A percentile compares a stretch with the other conserved stretches of the same genome.
phyloP scores from a whole-genome alignment of 1,139 yeast species.

The Candida sanyaensis region DNA sequence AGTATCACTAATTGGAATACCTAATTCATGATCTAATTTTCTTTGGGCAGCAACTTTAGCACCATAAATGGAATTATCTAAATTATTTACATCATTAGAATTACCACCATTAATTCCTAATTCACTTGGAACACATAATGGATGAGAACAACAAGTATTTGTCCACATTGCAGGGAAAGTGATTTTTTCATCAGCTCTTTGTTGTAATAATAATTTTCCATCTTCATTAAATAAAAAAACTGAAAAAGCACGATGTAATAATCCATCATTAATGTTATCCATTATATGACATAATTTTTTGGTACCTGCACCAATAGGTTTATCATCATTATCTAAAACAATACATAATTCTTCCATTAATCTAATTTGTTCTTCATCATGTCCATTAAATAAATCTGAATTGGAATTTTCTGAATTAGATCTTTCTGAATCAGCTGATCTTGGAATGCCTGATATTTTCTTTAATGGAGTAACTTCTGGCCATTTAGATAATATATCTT shows the following conservation, averaged over 20 bases:
- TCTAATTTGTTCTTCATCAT: slow-evolving; percentile 90
- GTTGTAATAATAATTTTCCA: slow-evolving; percentile 79
- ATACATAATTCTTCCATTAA: slow-evolving; percentile 97
- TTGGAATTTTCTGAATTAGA: slow-evolving; percentile 14
- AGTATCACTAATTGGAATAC: slow-evolving; percentile 63
- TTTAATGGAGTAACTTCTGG: slow-evolving; percentile 62
- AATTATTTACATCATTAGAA: slow-evolving; percentile 42
- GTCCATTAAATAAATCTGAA: slow-evolving; percentile 64
- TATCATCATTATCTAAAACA: slow-evolving; percentile 84
- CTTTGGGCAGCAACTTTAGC: slow-evolving; percentile 89
- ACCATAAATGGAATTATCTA: slow-evolving; percentile 62
- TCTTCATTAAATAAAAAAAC: slow-evolving; percentile 85
- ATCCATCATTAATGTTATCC: slow-evolving; percentile 82
- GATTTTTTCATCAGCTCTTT: slow-evolving; percentile 93
- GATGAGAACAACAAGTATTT: slow-evolving; percentile 98
- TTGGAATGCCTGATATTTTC: slow-evolving; percentile 49
- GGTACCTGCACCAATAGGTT: slow-evolving; percentile 90
- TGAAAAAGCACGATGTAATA: slow-evolving; percentile 93
- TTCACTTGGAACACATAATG: slow-evolving; percentile 80
- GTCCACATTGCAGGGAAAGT: slow-evolving; percentile 98
- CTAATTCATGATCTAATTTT: slow-evolving; percentile 89
- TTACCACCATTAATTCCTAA: slow-evolving; percentile 49
- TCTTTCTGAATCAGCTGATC: slow-evolving; percentile 29
- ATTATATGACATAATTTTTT: slow-evolving; percentile 90
- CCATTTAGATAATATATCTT: slow-evolving; percentile 57